phyloP scores from a whole-genome alignment of 1,284 basidiomycete genomes.

The Cutaneotrichosporon cavernicola region DNA sequence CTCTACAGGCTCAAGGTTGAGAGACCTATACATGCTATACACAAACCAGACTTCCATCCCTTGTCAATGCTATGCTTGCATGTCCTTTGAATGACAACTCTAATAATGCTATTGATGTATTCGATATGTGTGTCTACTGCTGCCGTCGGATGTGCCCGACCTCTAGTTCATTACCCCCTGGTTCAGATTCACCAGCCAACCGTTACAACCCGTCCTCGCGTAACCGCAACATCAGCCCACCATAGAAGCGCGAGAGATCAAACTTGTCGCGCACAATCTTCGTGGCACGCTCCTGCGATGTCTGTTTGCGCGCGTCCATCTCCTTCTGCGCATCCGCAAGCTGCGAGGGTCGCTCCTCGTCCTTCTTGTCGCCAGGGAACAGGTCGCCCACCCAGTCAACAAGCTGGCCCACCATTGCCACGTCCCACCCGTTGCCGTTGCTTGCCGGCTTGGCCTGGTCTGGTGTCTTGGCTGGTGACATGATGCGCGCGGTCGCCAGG shows the following conservation, averaged over 20 bases:
- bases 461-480: conserved; percentile 16
- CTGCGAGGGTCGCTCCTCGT: conserved; percentile 38
- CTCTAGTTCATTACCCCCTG: neutral
- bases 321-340: conserved; percentile 45
- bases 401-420: conserved; percentile 51
- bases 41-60: too few species aligned
- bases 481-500: conserved; percentile 24
- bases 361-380: conserved; percentile 39
- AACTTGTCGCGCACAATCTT: conserved; percentile 50
- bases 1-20: too few species aligned
- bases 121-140: neutral
- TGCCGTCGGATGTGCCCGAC: neutral
- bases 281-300: conserved; percentile 16
- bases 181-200: neutral
- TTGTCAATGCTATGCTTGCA: conserved; percentile 2
- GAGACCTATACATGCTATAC: too few species aligned
- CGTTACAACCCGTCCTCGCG: conserved; percentile 50
- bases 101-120: conserved; percentile 8
- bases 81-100: conserved; percentile 2
- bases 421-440: conserved; percentile 35
- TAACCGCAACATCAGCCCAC: conserved; percentile 52
- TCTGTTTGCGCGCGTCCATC: conserved; percentile 28
- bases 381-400: conserved; percentile 53
- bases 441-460: conserved; percentile 7
- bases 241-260: conserved; percentile 52